Evolutionary conservation across 1,139 yeast genomes (phyloP).

Genomic region (Kazachstania sp.): DNA sequence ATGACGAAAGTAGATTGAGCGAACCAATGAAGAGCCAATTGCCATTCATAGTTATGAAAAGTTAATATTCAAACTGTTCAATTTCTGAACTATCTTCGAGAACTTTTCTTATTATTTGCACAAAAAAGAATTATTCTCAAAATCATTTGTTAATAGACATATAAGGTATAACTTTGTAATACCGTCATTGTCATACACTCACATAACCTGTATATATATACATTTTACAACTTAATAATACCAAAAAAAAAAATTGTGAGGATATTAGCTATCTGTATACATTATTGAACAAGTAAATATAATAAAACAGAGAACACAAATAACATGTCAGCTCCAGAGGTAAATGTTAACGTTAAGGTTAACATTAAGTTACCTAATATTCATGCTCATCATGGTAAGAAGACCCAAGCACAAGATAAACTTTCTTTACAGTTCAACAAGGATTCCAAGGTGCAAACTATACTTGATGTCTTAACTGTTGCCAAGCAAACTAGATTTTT

Average conservation of each 20-base stretch:
- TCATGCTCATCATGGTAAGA: slow-evolving; percentile 8
- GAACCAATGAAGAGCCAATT: neutral
- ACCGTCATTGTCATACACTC: neutral
- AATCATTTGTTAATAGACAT: too few species aligned
- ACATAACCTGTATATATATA: neutral
- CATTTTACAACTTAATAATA: neutral
- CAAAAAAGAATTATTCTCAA: too few species aligned
- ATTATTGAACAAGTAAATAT: neutral
- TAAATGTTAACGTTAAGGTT: slow-evolving; percentile 11
- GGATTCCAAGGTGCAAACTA: slow-evolving; percentile 22
- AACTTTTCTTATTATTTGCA: too few species aligned
- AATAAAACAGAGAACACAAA: neutral
- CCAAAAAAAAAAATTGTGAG: neutral
- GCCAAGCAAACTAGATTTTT: slow-evolving; percentile 23
- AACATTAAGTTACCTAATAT: slow-evolving; percentile 13
- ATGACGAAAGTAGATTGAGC: too few species aligned
- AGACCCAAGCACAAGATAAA: slow-evolving; percentile 9
- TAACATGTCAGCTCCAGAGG: slow-evolving; percentile 3
- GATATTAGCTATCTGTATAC: neutral
- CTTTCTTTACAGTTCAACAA: slow-evolving; percentile 21
- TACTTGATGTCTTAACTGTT: slow-evolving; percentile 22
- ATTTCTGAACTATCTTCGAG: too few species aligned
- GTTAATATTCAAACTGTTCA: neutral
- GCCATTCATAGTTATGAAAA: neutral
- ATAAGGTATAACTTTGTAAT: too few species aligned